Conservation (phyloP, 306 rosid genomes). For the Fragaria iinumae region DNA sequence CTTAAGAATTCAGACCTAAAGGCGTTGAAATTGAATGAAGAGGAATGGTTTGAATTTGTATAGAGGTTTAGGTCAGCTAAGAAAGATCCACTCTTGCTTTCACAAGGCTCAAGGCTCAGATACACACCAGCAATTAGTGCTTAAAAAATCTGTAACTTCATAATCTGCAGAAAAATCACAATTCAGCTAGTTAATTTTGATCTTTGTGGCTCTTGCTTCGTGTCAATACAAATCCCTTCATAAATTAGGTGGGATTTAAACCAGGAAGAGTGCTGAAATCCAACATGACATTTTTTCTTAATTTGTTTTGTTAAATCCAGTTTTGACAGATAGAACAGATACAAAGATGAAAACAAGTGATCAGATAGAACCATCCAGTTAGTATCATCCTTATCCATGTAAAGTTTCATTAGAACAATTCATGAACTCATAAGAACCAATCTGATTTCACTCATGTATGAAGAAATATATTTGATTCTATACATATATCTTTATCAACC, state of each 20-base stretch:
- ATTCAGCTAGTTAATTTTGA: background rate
- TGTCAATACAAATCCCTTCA: background rate
- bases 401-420: background rate
- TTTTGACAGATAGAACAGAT: background rate
- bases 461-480: slow-evolving; percentile 30
- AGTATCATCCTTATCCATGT: background rate
- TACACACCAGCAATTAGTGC: background rate
- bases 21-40: background rate
- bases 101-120: background rate
- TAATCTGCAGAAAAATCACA: background rate
- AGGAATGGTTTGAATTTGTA: background rate
- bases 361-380: background rate
- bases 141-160: background rate
- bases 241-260: background rate
- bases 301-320: background rate
- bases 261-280: background rate
- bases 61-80: slow-evolving; percentile 18
- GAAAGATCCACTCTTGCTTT: slow-evolving; percentile 6
- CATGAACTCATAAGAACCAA: slow-evolving; percentile 4
- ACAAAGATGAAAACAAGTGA: background rate
- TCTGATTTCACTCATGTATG: slow-evolving; percentile 32
- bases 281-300: background rate
- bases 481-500: slow-evolving; percentile 29
- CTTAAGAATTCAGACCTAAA: background rate
- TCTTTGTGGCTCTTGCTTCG: background rate